Base-by-base conservation (phyloP, 2,329 filamentous ascomycete species). In the Periconia sp. region DNA sequence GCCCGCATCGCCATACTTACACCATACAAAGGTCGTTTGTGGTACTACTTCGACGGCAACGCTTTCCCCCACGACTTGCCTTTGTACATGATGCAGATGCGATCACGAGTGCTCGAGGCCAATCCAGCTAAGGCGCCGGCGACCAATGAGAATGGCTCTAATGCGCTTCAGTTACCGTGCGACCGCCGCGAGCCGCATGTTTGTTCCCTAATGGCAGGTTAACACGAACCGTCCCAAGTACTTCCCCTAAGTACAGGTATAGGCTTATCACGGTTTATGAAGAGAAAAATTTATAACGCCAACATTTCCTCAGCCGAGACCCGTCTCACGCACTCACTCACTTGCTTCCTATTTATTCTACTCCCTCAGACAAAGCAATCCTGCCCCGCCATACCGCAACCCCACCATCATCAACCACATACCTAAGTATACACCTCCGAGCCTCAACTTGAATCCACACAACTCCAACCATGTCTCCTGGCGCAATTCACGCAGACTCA, bases 401-500 rank as follows among this genome's bases (percentile, higher is more conserved):
- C 33, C 41, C 50, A 15, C 30, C n/a, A 35, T 40, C 50, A 8
- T 27, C 5, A 5, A 27, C 23, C 23, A 27, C n/a, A n/a, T n/a
- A n/a, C n/a, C n/a, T n/a, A n/a, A n/a, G n/a, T n/a, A n/a, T n/a
- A n/a, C n/a, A n/a, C n/a, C n/a, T 14, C 40, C 19, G 45, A 41
- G 27, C 14, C 17, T 27, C 30, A 35, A 44, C 41, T 11, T 15
- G 19, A 46, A 50, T 15, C 49, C 43, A 54, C 50, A 54, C 35
- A 47, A 46, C 59, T 54, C 41, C 55, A 43, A 70, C 35, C 61
- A 73, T 73, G 71, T 68, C 71, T 54, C 70, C 70, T 45, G 64
- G 70, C 60, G 63, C 69, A 58, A 59, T 73, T 42, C 65, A 69
- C 33, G 63, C 61, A 53, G 63, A 64, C 47, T 41, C 60, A 6